Base-by-base conservation (phyloP, 2,329 filamentous ascomycete species). In the Penicillium sp. region DNA sequence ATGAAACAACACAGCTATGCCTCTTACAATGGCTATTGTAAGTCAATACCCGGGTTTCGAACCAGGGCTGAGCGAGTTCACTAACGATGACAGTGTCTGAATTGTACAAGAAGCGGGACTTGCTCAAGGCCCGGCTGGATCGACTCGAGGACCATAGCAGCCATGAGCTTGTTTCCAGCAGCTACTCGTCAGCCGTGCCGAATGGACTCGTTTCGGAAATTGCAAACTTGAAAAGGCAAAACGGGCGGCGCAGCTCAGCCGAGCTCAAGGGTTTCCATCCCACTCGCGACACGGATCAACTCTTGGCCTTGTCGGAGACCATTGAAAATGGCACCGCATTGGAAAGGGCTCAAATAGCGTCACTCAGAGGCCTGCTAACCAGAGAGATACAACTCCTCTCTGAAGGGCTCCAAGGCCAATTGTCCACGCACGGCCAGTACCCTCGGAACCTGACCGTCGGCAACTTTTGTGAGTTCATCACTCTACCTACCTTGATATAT, bases 1-100 rank as follows among this genome's bases (percentile, higher is more conserved):
- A 93, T 93, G 91, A 94, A 94, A 79, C 89, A 92, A 75, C 91
- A 68, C 35, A 68, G 65, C 19, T 93, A 91, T 70, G 84, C 88
- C 4, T 92, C 91, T 67, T 93, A 92, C 75, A 93, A 93, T 68
- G 90, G 91, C 6, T 85, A 93, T 64, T 79, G 78, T 80, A 73
- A 68, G 78, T 71, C 0, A 42, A 16, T 22, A 42, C 37, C 25
- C n/a, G 13, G 3, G 2, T 25, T 16, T 26, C 10, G 22, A 11
- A n/a, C 35, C 13, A 19, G 4, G 3, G 0, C 3, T 16, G 8
- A 1, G n/a, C 11, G 16, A 10, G 19, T 52, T 22, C 56, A 37
- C 51, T 61, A 57, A 56, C 38, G 1, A 38, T 3, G 6, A 19
- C 46, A 76, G 77, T 89, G 54, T 92, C 84, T 2, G 83, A 85